Conservation (phyloP, 2,329 filamentous ascomycete species). For the Hypoxylon sp. region DNA sequence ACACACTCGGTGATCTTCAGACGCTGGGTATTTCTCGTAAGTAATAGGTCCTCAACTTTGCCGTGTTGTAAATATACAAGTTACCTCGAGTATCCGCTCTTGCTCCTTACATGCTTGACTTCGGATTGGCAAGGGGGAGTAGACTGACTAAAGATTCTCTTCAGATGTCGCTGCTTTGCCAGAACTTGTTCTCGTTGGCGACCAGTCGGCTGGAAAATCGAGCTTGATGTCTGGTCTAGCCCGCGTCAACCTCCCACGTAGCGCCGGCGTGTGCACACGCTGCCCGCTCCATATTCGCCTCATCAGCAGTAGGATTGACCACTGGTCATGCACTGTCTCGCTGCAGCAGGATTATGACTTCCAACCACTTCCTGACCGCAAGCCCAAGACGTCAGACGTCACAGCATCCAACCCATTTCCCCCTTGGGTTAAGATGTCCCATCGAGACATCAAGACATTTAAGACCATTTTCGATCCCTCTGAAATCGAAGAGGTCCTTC, state of each 20-base stretch:
- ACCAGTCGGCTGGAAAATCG: constrained; percentile 88
- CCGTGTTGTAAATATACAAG: not conserved
- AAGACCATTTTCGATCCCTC: constrained; percentile 72
- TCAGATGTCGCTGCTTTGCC: constrained; percentile 76
- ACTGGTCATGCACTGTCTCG: constrained; percentile 79
- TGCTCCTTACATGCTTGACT: not conserved
- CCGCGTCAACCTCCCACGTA: constrained; percentile 73
- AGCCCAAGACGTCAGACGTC: constrained; percentile 63
- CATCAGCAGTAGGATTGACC: constrained; percentile 65
- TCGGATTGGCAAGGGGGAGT: not conserved
- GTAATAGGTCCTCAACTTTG: constrained; percentile 3
- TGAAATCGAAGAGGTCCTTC: constrained; percentile 77
- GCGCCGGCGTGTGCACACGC: constrained; percentile 73
- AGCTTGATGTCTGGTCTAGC: constrained; percentile 65
- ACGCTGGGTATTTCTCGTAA: constrained; percentile 76
- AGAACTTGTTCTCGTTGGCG: constrained; percentile 85
- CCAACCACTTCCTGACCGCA: constrained; percentile 56
- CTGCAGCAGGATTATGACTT: constrained; percentile 77
- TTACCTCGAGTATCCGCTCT: not conserved
- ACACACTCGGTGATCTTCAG: constrained; percentile 77
- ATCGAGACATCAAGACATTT: constrained; percentile 70
- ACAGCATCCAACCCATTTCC: constrained; percentile 70
- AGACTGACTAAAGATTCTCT: constrained; percentile 8
- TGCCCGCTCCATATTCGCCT: constrained; percentile 87
- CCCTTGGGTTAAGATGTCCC: constrained; percentile 72